phyloP scores from a whole-genome alignment of 2,329 filamentous ascomycete species.

The Fusarium cicatricum region DNA sequence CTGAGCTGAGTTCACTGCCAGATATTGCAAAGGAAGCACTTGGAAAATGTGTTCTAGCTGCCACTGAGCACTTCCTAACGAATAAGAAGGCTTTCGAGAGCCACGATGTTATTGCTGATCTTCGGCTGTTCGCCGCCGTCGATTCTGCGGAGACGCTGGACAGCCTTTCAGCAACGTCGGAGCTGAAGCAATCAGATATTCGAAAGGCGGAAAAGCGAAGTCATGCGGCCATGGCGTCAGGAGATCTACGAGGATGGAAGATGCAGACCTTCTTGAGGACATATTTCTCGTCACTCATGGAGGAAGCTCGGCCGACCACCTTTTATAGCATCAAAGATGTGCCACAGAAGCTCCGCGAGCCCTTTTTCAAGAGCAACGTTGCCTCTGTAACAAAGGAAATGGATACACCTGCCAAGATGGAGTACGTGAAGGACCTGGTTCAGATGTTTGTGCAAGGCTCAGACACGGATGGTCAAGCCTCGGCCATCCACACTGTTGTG shows the following conservation, averaged over 20 bases:
- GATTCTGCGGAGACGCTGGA: conserved; percentile 43
- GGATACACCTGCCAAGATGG: conserved; percentile 44
- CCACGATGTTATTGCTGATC: conserved; percentile 31
- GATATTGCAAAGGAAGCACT: conserved; percentile 41
- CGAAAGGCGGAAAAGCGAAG: conserved; percentile 50
- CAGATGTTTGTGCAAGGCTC: conserved; percentile 42
- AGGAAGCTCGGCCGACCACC: conserved; percentile 45
- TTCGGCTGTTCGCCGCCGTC: conserved; percentile 46
- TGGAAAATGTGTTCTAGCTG: conserved; percentile 38
- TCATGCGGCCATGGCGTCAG: conserved; percentile 45
- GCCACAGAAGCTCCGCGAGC: conserved; percentile 41
- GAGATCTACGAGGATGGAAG: conserved; percentile 55
- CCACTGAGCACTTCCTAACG: conserved; percentile 40
- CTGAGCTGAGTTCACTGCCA: conserved; percentile 36
- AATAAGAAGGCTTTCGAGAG: conserved; percentile 44
- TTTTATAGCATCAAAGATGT: conserved; percentile 45
- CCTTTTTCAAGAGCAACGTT: conserved; percentile 47
- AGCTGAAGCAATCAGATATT: conserved; percentile 44
- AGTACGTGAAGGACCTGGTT: conserved; percentile 52
- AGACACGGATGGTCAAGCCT: conserved; percentile 51
- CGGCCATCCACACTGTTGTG: conserved; percentile 55
- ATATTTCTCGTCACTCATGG: conserved; percentile 46
- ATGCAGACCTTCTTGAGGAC: conserved; percentile 54
- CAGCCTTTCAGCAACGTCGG: conserved; percentile 30
- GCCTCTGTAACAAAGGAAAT: conserved; percentile 45